Conservation (phyloP, 2,329 filamentous ascomycete genomes). For the Paracamarosporium sp. region DNA sequence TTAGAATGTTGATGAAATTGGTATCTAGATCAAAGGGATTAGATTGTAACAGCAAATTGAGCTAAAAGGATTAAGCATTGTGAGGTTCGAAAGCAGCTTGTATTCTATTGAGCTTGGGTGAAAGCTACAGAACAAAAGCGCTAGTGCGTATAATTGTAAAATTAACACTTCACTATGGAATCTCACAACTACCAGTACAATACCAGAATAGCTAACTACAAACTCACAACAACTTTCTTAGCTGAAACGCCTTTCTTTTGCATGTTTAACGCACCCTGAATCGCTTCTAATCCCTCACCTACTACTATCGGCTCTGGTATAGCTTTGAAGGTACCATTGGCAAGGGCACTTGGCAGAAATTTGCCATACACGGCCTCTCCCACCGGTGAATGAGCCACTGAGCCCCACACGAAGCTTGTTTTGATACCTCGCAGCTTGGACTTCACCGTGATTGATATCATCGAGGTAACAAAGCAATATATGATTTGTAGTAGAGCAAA, state of each 20-base stretch:
- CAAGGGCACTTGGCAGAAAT: slow-evolving; percentile 21
- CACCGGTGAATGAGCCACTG: neutral
- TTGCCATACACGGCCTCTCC: slow-evolving; percentile 9
- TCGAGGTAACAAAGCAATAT: slow-evolving; percentile 10
- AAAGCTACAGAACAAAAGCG: neutral
- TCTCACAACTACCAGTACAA: neutral
- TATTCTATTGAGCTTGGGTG: neutral
- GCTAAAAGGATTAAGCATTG: neutral
- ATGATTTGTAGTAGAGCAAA: slow-evolving; percentile 8
- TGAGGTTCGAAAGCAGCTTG: neutral
- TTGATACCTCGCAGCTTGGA: slow-evolving; percentile 15
- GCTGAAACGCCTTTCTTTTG: slow-evolving; percentile 17
- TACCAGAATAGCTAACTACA: neutral
- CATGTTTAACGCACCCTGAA: slow-evolving; percentile 17
- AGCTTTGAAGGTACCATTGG: slow-evolving; percentile 15
- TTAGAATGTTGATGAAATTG: neutral
- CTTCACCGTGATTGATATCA: slow-evolving; percentile 17
- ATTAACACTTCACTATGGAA: neutral
- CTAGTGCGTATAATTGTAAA: neutral
- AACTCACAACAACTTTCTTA: slow-evolving; percentile 17
- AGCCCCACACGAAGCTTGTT: slow-evolving; percentile 15
- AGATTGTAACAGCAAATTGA: too few relatives aligned
- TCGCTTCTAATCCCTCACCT: slow-evolving; percentile 14
- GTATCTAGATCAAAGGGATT: too few relatives aligned
- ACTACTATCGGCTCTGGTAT: slow-evolving; percentile 20